Percentiles rank a stretch among this genome's conserved stretches.
Conservation (phyloP, 1,139 yeast species). For the Candida albicans region DNA sequence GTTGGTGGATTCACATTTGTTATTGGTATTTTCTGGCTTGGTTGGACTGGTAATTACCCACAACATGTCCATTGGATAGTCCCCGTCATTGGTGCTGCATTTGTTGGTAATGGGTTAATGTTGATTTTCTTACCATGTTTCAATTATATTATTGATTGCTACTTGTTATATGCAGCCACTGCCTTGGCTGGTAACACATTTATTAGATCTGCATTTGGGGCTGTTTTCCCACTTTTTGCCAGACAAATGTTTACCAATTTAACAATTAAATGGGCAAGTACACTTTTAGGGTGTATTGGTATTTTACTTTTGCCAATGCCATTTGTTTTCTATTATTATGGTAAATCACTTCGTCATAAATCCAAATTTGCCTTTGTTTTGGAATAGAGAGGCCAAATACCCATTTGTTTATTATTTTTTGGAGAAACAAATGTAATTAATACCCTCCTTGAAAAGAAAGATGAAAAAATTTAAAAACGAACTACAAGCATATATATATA, state of each 20-base stretch:
- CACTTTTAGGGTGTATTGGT: constrained; percentile 71
- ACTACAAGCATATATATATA: too few species aligned
- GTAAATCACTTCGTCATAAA: constrained; percentile 56
- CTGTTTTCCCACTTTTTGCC: constrained; percentile 52
- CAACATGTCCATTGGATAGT: constrained; percentile 76
- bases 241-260: constrained; percentile 70
- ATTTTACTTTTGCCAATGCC: constrained; percentile 70
- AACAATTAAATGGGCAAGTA: constrained; percentile 83
- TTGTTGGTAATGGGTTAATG: constrained; percentile 74
- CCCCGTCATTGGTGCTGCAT: constrained; percentile 73
- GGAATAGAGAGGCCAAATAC: neutral
- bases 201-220: constrained; percentile 60
- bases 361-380: constrained; percentile 61
- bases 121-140: constrained; percentile 76
- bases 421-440: too few species aligned
- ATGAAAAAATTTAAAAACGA: too few species aligned
- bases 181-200: constrained; percentile 89
- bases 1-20: constrained; percentile 69
- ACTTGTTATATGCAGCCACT: constrained; percentile 79
- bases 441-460: too few species aligned
- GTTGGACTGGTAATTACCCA: constrained; percentile 80
- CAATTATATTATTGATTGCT: constrained; percentile 79
- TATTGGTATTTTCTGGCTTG: constrained; percentile 78
- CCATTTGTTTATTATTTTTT: too few species aligned
- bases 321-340: constrained; percentile 65